phyloP scores from a whole-genome alignment of 257 asterid genomes.

The Knoxia roxburghii region DNA sequence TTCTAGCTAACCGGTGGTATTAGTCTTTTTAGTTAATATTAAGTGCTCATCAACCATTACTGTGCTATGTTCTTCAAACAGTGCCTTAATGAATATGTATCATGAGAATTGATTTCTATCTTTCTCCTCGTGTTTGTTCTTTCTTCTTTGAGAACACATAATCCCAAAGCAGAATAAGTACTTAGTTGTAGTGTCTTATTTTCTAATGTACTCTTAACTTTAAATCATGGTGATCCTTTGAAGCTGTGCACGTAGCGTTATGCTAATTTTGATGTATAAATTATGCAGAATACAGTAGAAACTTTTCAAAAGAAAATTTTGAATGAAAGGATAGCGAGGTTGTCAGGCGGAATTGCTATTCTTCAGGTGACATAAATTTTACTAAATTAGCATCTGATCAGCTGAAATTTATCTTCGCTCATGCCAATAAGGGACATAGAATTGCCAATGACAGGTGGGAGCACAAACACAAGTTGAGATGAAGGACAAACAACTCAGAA shows the following conservation, averaged over 20 bases:
- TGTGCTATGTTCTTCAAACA: not conserved
- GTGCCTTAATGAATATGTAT: not conserved
- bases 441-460: conserved; percentile 49
- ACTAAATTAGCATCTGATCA: not conserved
- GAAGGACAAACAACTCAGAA: conserved; percentile 78
- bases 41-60: not conserved
- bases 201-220: not conserved
- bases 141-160: not conserved
- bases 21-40: not conserved
- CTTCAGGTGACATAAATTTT: conserved; percentile 46
- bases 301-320: conserved; percentile 62
- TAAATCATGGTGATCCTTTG: not conserved
- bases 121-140: not conserved
- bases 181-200: too few relatives aligned
- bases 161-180: not conserved
- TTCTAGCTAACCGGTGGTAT: not conserved
- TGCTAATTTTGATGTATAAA: not conserved
- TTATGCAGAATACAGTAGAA: conserved; percentile 64
- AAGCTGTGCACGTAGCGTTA: not conserved
- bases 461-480: conserved; percentile 80
- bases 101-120: not conserved
- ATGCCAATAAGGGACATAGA: not conserved
- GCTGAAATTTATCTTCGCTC: not conserved
- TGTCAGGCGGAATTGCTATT: conserved; percentile 72
- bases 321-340: conserved; percentile 75